Evolutionary conservation across 192 early-diverging fungal species (phyloP).

Genomic region (Bifiguratus adelaidae): DNA sequence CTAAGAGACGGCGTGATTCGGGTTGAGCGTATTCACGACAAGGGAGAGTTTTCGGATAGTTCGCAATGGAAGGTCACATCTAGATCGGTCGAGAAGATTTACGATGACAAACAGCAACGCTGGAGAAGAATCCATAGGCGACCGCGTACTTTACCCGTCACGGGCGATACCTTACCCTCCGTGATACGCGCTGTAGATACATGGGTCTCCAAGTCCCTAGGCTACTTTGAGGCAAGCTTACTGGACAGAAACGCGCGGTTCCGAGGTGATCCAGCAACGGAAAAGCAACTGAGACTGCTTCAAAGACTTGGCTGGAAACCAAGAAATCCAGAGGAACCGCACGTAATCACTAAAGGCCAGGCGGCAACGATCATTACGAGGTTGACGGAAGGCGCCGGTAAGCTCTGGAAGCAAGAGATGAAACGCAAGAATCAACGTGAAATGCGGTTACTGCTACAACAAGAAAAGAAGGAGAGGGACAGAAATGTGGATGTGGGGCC

Average conservation of each 20-base stretch:
- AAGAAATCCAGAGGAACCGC: constrained; percentile 9
- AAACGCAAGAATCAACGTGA: too few relatives aligned
- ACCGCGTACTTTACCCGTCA: constrained; percentile 14
- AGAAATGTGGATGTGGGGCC: too few relatives aligned
- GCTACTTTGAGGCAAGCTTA: neutral
- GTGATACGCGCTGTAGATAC: constrained; percentile 59
- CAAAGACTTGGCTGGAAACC: constrained; percentile 19
- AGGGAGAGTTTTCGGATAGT: neutral
- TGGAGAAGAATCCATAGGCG: constrained; percentile 6
- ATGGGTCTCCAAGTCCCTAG: constrained; percentile 22
- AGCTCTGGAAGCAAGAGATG: constrained; percentile 28
- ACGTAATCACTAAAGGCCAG: constrained; percentile 42
- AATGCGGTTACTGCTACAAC: too few relatives aligned
- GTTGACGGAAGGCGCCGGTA: constrained; percentile 36
- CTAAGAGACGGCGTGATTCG: constrained; percentile 12
- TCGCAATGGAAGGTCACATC: neutral
- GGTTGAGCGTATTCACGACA: constrained; percentile 4
- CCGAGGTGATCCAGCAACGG: constrained; percentile 36
- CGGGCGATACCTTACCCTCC: constrained; percentile 32
- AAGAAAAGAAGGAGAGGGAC: too few relatives aligned
- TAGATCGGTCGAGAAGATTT: constrained; percentile 6
- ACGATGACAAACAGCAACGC: constrained; percentile 1
- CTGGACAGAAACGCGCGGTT: constrained; percentile 38
- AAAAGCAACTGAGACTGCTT: constrained; percentile 39
- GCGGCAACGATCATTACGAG: constrained; percentile 61